Evolutionary conservation across 441 rosid species (phyloP).

Genomic region (Bocquillonia castaneifolia): DNA sequence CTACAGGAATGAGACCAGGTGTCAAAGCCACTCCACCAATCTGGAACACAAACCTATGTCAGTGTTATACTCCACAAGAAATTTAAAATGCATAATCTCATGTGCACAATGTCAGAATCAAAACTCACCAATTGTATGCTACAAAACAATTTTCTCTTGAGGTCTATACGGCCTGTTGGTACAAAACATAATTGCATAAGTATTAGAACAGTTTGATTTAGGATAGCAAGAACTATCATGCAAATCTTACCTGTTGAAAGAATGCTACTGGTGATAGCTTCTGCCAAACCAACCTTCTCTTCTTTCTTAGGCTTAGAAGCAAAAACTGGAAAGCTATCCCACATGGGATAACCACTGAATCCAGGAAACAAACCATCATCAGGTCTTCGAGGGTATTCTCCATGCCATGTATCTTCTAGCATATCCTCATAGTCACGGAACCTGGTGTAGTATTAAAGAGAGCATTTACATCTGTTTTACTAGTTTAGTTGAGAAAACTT

Average conservation of each 20-base stretch:
- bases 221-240: constrained; percentile 10
- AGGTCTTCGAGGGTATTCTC: constrained; percentile 75
- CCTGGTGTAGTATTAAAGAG: constrained; percentile 38
- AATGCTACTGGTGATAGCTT: constrained; percentile 86
- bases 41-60: constrained; percentile 39
- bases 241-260: constrained; percentile 69
- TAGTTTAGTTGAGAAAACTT: constrained; percentile 8
- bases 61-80: constrained; percentile 16
- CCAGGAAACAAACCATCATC: constrained; percentile 57
- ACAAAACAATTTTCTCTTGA: constrained; percentile 80
- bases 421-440: constrained; percentile 83
- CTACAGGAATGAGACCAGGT: constrained; percentile 62
- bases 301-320: constrained; percentile 72
- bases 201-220: constrained; percentile 19
- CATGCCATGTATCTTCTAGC: constrained; percentile 89
- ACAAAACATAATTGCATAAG: constrained; percentile 8
- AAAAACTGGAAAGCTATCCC: constrained; percentile 72
- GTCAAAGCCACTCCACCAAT: constrained; percentile 95
- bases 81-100: constrained; percentile 10
- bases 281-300: constrained; percentile 96
- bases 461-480: constrained; percentile 6
- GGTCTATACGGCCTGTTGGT: constrained; percentile 78
- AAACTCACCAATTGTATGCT: constrained; percentile 81
- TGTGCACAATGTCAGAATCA: constrained; percentile 6
- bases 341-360: constrained; percentile 58